Percentiles rank a stretch among this genome's conserved stretches.
phyloP scores from a whole-genome alignment of 2,329 filamentous ascomycete species.

The Dactylonectria estremocensis region DNA sequence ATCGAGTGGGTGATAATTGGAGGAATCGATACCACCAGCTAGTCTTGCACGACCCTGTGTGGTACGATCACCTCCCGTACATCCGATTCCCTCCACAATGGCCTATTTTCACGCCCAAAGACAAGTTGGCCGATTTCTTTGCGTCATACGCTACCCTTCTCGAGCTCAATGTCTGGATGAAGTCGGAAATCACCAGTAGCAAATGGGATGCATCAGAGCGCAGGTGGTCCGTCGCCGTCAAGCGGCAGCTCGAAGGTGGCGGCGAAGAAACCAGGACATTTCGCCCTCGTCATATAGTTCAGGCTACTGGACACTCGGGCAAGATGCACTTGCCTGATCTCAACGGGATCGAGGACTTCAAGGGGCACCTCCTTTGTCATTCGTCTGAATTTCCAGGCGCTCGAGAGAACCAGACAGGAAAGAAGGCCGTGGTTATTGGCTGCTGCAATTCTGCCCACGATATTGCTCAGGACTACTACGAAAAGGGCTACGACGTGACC shows the following conservation, averaged over 20 bases:
- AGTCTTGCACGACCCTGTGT: conserved; percentile 78
- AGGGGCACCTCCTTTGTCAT: conserved; percentile 24
- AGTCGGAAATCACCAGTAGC: conserved; percentile 57
- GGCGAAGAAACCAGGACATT: conserved; percentile 16
- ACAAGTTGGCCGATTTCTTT: conserved; percentile 79
- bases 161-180: conserved; percentile 78
- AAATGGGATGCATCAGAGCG: conserved; percentile 26
- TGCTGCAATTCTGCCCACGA: conserved; percentile 80
- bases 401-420: conserved; percentile 55
- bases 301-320: conserved; percentile 27
- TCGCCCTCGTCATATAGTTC: conserved; percentile 23
- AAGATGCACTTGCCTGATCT: conserved; percentile 27
- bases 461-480: conserved; percentile 77
- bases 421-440: conserved; percentile 76
- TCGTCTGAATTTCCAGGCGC: conserved; percentile 27
- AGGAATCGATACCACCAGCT: conserved; percentile 74
- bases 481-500: conserved; percentile 77
- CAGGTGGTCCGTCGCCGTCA: conserved; percentile 23
- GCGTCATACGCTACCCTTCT: conserved; percentile 75
- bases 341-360: conserved; percentile 18
- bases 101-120: conserved; percentile 81
- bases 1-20: conserved; percentile 76
- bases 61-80: conserved; percentile 74
- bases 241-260: conserved; percentile 16
- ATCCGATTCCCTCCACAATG: conserved; percentile 75